Conservation (phyloP, 306 rosid genomes). For the Pyrus communis region DNA sequence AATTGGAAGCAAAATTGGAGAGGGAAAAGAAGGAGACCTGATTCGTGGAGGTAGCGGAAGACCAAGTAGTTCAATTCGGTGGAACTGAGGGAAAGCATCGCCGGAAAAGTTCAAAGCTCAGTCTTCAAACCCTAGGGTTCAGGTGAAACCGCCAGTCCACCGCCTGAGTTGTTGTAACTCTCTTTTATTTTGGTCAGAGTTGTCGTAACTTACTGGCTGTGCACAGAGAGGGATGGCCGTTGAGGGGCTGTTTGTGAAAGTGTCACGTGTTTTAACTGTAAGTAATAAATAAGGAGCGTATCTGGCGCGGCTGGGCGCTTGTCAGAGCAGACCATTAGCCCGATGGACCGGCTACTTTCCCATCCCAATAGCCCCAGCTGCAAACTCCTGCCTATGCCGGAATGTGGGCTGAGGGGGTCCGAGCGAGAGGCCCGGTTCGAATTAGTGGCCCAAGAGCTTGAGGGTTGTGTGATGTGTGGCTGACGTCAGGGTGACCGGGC, state of each 20-base stretch:
- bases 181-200: background rate
- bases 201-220: background rate
- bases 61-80: constrained; percentile 51
- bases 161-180: background rate
- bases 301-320: background rate
- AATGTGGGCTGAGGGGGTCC: too few relatives aligned
- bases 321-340: too few relatives aligned
- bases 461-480: too few relatives aligned
- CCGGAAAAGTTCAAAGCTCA: background rate
- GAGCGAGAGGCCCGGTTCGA: too few relatives aligned
- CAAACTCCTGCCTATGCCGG: too few relatives aligned
- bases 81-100: constrained; percentile 46
- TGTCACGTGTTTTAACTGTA: background rate
- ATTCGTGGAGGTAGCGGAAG: constrained; percentile 61
- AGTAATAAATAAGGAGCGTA: background rate
- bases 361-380: too few relatives aligned
- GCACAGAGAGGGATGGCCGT: constrained; percentile 8
- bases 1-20: background rate
- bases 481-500: too few relatives aligned
- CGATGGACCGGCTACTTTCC: too few relatives aligned
- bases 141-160: background rate
- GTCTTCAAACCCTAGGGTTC: constrained; percentile 3
- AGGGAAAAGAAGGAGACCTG: constrained; percentile 19
- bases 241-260: background rate
- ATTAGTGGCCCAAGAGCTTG: too few relatives aligned